Percentiles rank a stretch among this genome's conserved stretches.
Evolutionary conservation across 2,329 filamentous ascomycete genomes (phyloP).

Genomic region (Sporothrix inflata): DNA sequence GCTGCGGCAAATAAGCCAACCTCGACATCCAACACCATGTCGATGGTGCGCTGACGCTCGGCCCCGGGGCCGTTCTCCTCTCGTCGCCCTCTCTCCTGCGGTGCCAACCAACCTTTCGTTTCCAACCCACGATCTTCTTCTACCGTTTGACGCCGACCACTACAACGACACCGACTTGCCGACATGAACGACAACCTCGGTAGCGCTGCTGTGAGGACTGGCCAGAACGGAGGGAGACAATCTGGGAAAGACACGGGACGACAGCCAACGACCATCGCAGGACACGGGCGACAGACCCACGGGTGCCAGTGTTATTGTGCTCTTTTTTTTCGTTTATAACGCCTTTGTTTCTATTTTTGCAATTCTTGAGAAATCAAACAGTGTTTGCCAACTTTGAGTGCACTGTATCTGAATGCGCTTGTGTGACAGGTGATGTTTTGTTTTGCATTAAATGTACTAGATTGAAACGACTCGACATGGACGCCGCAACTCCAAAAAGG

Average conservation of each 20-base stretch:
- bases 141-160: neutral
- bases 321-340: neutral
- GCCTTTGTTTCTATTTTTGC: neutral
- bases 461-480: too few species aligned
- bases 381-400: neutral
- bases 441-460: too few species aligned
- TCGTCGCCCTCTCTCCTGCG: too few species aligned
- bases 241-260: neutral
- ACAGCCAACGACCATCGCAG: neutral
- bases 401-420: too few species aligned
- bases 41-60: constrained; percentile 1
- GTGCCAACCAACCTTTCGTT: neutral
- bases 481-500: too few species aligned
- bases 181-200: neutral
- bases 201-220: neutral
- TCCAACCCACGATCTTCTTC: neutral
- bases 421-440: too few species aligned
- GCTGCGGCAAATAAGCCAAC: constrained; percentile 43
- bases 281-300: neutral
- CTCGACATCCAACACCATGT: neutral
- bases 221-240: neutral
- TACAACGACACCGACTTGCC: neutral
- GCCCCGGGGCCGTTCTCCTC: neutral
- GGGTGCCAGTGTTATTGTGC: neutral
- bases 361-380: neutral